A percentile compares a stretch with the other conserved stretches of the same genome.
phyloP scores from a whole-genome alignment of 23 red algal species.

The Rhodosorus marinus region DNA sequence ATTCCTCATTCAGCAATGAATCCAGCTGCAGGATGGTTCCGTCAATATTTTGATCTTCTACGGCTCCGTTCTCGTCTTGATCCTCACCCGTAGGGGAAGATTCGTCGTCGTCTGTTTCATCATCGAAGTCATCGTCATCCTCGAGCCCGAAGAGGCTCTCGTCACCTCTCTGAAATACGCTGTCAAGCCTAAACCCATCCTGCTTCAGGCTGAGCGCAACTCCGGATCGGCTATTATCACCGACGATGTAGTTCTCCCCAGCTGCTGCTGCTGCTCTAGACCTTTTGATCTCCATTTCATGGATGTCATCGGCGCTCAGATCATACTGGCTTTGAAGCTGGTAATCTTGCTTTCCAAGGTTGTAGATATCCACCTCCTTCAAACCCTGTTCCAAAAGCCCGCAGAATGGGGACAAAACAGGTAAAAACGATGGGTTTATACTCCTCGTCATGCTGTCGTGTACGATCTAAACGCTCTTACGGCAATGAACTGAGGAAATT shows the following conservation, averaged over 20 bases:
- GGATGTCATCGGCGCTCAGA: not conserved
- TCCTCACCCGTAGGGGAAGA: not conserved
- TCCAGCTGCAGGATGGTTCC: too few species aligned
- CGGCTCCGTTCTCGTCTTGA: not conserved
- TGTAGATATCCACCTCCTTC: too few species aligned
- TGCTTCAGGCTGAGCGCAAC: conserved; percentile 1
- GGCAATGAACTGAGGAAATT: too few species aligned
- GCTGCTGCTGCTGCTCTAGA: conserved; percentile 1
- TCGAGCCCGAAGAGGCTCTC: not conserved
- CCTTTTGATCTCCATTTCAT: conserved; percentile 3
- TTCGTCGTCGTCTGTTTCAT: not conserved
- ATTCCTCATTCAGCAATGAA: not conserved
- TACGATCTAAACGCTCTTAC: too few species aligned
- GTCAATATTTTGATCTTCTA: too few species aligned
- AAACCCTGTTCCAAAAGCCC: too few species aligned
- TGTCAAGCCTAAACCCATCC: not conserved
- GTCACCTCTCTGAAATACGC: not conserved
- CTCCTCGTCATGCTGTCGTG: too few species aligned
- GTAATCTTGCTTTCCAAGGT: too few species aligned
- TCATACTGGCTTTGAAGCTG: too few species aligned
- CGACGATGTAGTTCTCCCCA: conserved; percentile 9
- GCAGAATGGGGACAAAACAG: too few species aligned
- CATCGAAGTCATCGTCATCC: not conserved
- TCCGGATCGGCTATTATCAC: not conserved
- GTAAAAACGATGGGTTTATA: too few species aligned